phyloP scores from a whole-genome alignment of 805 yeast species.

The Dipodascus geniculatus region DNA sequence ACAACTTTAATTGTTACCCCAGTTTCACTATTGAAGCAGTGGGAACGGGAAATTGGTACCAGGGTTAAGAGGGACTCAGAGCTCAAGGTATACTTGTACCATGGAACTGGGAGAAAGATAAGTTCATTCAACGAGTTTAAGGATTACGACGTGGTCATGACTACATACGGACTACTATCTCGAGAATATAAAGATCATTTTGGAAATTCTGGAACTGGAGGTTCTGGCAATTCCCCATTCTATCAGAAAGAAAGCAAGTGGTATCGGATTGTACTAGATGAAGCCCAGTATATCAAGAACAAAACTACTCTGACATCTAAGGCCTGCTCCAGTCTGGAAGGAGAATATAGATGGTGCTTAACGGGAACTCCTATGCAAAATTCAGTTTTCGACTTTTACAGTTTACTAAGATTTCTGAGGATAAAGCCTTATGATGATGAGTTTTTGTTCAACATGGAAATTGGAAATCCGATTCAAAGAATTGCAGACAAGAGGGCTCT shows the following conservation, averaged over 20 bases:
- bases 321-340: slow-evolving; percentile 30
- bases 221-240: slow-evolving; percentile 18
- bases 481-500: slow-evolving; percentile 30
- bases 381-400: slow-evolving; percentile 37
- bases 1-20: slow-evolving; percentile 76
- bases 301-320: slow-evolving; percentile 31
- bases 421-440: slow-evolving; percentile 59
- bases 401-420: slow-evolving; percentile 35
- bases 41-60: slow-evolving; percentile 63
- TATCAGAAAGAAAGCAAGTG: slow-evolving; percentile 20
- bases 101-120: slow-evolving; percentile 29
- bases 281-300: slow-evolving; percentile 46
- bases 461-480: slow-evolving; percentile 39
- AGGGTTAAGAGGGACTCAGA: slow-evolving; percentile 39
- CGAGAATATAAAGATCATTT: slow-evolving; percentile 65
- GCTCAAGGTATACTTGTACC: slow-evolving; percentile 48
- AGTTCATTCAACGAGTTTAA: slow-evolving; percentile 34
- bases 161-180: slow-evolving; percentile 71
- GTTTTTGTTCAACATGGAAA: slow-evolving; percentile 40
- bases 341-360: slow-evolving; percentile 36
- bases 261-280: slow-evolving; percentile 49
- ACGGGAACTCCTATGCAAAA: slow-evolving; percentile 55
- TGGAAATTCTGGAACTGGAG: slow-evolving; percentile 7
- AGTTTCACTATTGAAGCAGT: slow-evolving; percentile 72
- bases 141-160: slow-evolving; percentile 59